Conservation (phyloP, 306 rosid species). For the Betula pendula region DNA sequence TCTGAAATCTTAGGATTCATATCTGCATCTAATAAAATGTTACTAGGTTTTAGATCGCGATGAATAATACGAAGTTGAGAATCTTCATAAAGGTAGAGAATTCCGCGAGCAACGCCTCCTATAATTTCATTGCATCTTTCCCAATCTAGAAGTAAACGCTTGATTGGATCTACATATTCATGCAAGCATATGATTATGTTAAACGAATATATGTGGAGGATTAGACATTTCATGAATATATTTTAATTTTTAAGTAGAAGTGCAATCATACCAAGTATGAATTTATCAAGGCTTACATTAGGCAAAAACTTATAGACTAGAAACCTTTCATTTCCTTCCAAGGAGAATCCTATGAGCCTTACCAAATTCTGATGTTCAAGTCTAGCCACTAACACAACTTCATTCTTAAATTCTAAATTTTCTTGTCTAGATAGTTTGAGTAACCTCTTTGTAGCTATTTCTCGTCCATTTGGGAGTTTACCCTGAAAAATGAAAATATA, state of each 20-base stretch:
- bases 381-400: background rate
- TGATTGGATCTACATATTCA: background rate
- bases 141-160: background rate
- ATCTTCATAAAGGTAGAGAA: background rate
- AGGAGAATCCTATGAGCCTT: background rate
- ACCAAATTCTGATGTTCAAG: background rate
- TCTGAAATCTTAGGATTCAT: background rate
- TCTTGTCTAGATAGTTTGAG: background rate
- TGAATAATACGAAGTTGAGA: background rate
- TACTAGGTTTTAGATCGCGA: background rate
- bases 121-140: background rate
- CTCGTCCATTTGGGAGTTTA: background rate
- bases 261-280: background rate
- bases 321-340: conserved; percentile 1
- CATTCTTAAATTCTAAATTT: background rate
- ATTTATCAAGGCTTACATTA: background rate
- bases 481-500: background rate
- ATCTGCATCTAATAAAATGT: background rate
- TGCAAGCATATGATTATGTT: background rate
- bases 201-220: background rate
- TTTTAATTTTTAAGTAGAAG: background rate
- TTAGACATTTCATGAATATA: background rate
- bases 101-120: background rate
- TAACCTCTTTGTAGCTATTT: background rate
- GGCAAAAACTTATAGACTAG: background rate